Conservation (phyloP, 495 filamentous ascomycete genomes). For the Clohesyomyces aquaticus region DNA sequence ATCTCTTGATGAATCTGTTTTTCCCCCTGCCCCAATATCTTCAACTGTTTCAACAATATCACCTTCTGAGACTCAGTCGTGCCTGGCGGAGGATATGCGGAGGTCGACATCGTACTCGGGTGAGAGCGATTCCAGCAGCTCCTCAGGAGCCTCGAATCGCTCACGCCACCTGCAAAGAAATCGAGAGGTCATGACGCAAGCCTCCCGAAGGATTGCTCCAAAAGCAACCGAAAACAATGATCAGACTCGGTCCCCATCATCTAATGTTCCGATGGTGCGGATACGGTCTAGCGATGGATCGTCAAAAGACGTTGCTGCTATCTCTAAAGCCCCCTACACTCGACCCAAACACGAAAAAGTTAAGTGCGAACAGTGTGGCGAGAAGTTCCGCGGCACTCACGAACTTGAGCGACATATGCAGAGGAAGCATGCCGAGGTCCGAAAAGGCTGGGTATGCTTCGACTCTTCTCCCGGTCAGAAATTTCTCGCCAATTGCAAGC, state of each 20-base stretch:
- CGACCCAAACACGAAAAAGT: slow-evolving; percentile 79
- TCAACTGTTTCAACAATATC: slow-evolving; percentile 25
- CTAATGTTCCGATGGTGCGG: slow-evolving; percentile 57
- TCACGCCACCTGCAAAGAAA: slow-evolving; percentile 38
- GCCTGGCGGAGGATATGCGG: slow-evolving; percentile 41
- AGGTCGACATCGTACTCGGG: slow-evolving; percentile 35
- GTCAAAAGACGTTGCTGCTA: slow-evolving; percentile 63
- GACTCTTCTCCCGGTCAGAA: slow-evolving; percentile 61
- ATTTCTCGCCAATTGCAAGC: slow-evolving; percentile 84
- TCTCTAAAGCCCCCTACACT: slow-evolving; percentile 72
- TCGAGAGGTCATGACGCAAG: slow-evolving; percentile 38
- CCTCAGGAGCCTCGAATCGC: slow-evolving; percentile 29
- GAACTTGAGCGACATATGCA: slow-evolving; percentile 87
- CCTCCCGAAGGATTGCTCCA: slow-evolving; percentile 32
- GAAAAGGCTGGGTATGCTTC: slow-evolving; percentile 83
- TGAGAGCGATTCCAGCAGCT: slow-evolving; percentile 33
- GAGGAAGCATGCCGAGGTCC: slow-evolving; percentile 71
- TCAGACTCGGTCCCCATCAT: slow-evolving; percentile 31
- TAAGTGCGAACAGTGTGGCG: slow-evolving; percentile 71
- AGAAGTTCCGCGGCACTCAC: slow-evolving; percentile 89
- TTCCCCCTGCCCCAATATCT: slow-evolving; percentile 31
- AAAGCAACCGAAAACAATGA: slow-evolving; percentile 31
- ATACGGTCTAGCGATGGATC: slow-evolving; percentile 62
- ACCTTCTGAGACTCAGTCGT: slow-evolving; percentile 27
- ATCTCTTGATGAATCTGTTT: slow-evolving; percentile 26